Conservation (phyloP, 306 rosid genomes). For the Hylodesmum podocarpum region DNA sequence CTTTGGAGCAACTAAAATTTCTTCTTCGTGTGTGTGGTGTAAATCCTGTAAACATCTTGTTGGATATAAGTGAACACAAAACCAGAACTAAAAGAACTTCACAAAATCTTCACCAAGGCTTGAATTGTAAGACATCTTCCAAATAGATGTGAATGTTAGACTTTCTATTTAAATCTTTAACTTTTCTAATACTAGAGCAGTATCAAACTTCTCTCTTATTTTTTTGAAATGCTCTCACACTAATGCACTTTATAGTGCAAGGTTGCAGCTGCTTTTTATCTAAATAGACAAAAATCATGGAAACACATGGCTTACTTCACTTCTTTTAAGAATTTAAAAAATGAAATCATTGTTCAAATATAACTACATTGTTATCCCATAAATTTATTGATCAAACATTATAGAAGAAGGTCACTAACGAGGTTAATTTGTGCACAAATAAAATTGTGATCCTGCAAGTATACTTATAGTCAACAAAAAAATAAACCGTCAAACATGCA, state of each 20-base stretch:
- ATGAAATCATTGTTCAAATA: no score
- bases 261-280: background rate
- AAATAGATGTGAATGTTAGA: background rate
- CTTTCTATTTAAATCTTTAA: background rate
- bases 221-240: no score
- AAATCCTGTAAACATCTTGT: background rate
- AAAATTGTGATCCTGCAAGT: background rate
- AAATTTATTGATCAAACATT: background rate
- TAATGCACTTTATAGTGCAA: background rate
- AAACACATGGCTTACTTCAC: background rate
- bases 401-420: background rate
- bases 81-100: background rate
- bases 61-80: background rate
- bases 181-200: background rate
- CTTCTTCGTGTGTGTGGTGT: background rate
- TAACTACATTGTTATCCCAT: background rate
- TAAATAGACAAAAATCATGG: background rate
- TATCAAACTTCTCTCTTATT: background rate
- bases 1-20: background rate
- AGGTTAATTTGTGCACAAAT: background rate
- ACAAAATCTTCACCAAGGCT: background rate
- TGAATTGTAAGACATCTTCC: background rate
- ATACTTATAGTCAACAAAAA: background rate
- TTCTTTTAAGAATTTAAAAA: background rate
- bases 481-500: background rate